A percentile compares a stretch with the other conserved stretches of the same genome.
Evolutionary conservation across 2,329 filamentous ascomycete species (phyloP).

Genomic region (Scedosporium apiospermum): DNA sequence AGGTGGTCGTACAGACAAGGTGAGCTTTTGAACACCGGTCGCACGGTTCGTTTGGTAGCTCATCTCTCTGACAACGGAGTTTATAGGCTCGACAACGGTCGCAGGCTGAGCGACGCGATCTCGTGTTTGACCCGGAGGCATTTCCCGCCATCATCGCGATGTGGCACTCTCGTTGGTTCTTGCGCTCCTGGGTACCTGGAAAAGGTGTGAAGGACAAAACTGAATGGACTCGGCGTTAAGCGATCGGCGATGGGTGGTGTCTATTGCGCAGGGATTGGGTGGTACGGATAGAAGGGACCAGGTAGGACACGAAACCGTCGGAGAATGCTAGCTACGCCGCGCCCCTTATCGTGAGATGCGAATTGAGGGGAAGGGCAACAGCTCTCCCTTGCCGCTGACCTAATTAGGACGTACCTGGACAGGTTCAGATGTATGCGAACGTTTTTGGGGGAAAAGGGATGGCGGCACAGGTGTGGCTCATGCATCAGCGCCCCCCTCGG

Average conservation of each 20-base stretch:
- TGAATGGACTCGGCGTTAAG: neutral
- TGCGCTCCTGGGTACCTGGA: neutral
- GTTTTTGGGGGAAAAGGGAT: neutral
- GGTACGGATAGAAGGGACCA: neutral
- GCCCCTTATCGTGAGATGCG: neutral
- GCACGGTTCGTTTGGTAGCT: slow-evolving; percentile 3
- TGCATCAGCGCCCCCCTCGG: neutral
- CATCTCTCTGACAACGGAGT: slow-evolving; percentile 4
- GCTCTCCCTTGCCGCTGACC: neutral
- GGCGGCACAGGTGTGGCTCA: neutral
- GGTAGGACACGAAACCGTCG: neutral
- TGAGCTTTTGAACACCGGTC: slow-evolving; percentile 3
- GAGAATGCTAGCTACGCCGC: neutral
- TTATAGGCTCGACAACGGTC: slow-evolving; percentile 5
- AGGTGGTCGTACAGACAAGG: slow-evolving; percentile 2
- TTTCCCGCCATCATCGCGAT: neutral
- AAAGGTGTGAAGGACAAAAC: neutral
- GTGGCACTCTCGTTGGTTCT: neutral
- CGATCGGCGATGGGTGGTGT: neutral
- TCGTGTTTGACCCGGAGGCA: neutral
- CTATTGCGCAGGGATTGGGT: neutral
- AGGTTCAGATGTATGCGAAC: neutral
- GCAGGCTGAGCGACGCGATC: slow-evolving; percentile 4
- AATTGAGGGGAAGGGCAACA: neutral
- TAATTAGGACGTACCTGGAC: neutral